Base-by-base conservation (phyloP, 495 filamentous ascomycete species). In the Aspergillus funiculosus region DNA sequence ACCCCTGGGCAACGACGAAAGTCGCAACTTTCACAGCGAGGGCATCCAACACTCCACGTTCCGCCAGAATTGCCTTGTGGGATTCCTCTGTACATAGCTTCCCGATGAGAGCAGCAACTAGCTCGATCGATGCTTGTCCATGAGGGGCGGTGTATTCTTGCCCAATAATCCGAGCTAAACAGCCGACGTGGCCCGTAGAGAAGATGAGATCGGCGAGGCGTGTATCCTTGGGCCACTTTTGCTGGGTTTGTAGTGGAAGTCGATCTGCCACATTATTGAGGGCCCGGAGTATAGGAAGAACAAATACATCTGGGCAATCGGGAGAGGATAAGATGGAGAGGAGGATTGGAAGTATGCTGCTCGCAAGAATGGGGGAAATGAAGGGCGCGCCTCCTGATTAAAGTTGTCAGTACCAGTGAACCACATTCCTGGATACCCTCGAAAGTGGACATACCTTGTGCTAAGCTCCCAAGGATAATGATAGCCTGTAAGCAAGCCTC, bases 401-500 rank as follows among this genome's bases (percentile, higher is more conserved):
- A 29, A 14, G 22, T 45, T 22, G 46, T 62, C 47, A 56, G 52
- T 50, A 39, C 43, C 10, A 4, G 10, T 21, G 29, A 21, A 22
- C 24, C n/a, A 10, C 28, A 9, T n/a, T 18, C 15, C 18, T 9
- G 1, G 28, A 20, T 9, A 40, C 8, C 2, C 10, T 24, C 5
- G 6, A 29, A 7, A 53, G 7, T 7, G 19, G 34, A 59, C 66
- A 61, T 73, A 92, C 91, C 92, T 67, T 85, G 80, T 30, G 87
- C 87, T 52, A 98, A 70, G 61, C 86, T 95, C 20, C 82, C 85
- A 18, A 94, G 66, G 20, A 95, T 74, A 44, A 91, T 77, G 43
- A 89, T 77, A 22, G 86, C 82, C 69, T 94, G 88, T 45, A 95
- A 64, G 51, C 81, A 77, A 29, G 81, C 76, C 29, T 80, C 75